phyloP scores from a whole-genome alignment of 805 yeast genomes.

The Dipodascus albidus region DNA sequence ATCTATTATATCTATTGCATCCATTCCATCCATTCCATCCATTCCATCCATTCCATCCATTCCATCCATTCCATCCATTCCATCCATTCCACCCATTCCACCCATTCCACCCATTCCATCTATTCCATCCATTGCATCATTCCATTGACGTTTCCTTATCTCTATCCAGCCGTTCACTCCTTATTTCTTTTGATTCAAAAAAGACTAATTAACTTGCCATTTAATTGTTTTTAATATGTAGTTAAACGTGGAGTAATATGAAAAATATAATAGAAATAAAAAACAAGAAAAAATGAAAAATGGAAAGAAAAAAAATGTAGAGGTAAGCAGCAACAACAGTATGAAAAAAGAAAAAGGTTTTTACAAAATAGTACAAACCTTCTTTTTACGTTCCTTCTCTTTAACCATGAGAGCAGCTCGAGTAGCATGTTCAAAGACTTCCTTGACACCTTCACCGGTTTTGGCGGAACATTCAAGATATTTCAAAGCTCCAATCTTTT shows the following conservation, averaged over 20 bases:
- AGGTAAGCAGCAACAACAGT: background rate
- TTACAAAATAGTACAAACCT: constrained; percentile 3
- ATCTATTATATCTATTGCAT: too few relatives aligned
- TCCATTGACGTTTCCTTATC: background rate
- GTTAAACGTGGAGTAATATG: background rate
- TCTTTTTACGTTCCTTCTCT: constrained; percentile 36
- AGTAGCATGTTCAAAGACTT: constrained; percentile 86
- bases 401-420: constrained; percentile 74
- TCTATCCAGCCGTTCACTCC: background rate
- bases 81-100: too few relatives aligned
- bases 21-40: too few relatives aligned
- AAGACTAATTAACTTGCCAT: background rate
- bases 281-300: too few relatives aligned
- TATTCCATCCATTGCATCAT: too few relatives aligned
- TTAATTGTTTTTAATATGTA: background rate
- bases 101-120: too few relatives aligned
- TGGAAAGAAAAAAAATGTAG: background rate
- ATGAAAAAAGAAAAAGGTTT: background rate
- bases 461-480: constrained; percentile 90
- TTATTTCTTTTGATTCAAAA: background rate
- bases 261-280: background rate
- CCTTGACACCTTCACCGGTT: constrained; percentile 84
- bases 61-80: too few relatives aligned
- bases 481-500: constrained; percentile 76
- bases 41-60: too few relatives aligned